These are phyloP conservation scores for Quercus bicolor DNA, from an alignment of 306 rosid species.

Conservation along the genomic window DNA sequence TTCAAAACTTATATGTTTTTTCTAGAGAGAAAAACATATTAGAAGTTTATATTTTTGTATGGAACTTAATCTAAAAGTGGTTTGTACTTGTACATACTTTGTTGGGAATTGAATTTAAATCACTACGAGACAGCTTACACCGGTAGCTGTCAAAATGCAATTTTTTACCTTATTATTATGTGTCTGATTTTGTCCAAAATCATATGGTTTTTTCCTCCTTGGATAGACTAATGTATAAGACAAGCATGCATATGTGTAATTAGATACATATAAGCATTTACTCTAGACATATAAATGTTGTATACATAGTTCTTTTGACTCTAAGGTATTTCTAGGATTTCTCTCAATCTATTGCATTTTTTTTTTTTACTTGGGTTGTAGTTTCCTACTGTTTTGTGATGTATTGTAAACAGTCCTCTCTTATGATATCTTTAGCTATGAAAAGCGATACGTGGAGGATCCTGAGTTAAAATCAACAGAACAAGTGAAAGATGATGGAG, in stretches of 20 bases:
- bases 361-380: slow-evolving; percentile 3
- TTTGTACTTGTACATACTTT: neutral
- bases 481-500: slow-evolving; percentile 34
- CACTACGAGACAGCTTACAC: neutral
- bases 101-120: slow-evolving; percentile 1
- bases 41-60: neutral
- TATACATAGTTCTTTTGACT: too few relatives aligned
- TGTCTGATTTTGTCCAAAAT: neutral
- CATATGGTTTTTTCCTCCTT: too few relatives aligned
- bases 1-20: too few relatives aligned
- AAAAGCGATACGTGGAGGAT: slow-evolving; percentile 49
- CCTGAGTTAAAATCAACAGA: slow-evolving; percentile 35
- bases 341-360: neutral
- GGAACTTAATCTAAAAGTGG: neutral
- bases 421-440: slow-evolving; percentile 43
- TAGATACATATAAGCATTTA: slow-evolving; percentile 1
- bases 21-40: neutral
- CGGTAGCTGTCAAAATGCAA: slow-evolving; percentile 8
- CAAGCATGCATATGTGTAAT: neutral
- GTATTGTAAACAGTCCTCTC: slow-evolving; percentile 3
- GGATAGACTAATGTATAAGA: neutral
- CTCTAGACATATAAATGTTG: too few relatives aligned
- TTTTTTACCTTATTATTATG: neutral
- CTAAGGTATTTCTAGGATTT: neutral
- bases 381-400: slow-evolving; percentile 13